phyloP scores from a whole-genome alignment of 164 flowering plant species.

The Vitis amurensis region DNA sequence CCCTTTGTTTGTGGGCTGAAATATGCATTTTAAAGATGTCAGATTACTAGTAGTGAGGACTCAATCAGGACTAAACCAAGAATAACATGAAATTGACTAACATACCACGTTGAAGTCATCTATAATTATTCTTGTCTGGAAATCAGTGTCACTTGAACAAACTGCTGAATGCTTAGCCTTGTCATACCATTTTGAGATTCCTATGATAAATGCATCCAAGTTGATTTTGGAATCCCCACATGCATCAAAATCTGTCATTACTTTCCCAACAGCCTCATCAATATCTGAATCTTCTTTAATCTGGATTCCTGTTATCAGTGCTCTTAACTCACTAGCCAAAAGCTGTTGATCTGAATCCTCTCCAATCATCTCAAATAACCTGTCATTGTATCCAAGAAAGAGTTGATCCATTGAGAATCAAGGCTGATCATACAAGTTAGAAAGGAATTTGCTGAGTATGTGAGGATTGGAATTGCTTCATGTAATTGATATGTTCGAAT shows the following conservation, averaged over 20 bases:
- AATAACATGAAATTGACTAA: not conserved
- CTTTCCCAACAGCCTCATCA: not conserved
- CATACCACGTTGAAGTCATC: conserved; percentile 21
- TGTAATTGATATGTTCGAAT: too few relatives aligned
- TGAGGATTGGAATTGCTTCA: too few relatives aligned
- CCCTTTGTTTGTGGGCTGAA: conserved; percentile 32
- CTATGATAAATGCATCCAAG: conserved; percentile 30
- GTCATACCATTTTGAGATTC: conserved; percentile 30
- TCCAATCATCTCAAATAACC: conserved; percentile 23
- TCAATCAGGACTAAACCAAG: not conserved
- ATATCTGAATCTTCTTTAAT: not conserved
- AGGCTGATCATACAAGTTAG: too few relatives aligned
- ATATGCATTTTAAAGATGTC: not conserved
- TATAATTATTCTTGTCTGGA: not conserved
- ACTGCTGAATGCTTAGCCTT: conserved; percentile 3
- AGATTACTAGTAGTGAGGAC: not conserved
- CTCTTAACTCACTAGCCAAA: conserved; percentile 23
- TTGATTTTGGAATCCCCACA: conserved; percentile 25
- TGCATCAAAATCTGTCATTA: conserved; percentile 40
- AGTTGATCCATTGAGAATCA: too few relatives aligned
- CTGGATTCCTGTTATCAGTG: conserved; percentile 25
- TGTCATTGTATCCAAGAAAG: not conserved
- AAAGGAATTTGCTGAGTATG: not conserved
- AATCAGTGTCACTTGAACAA: not conserved
- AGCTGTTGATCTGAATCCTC: conserved; percentile 2